Percentiles rank a stretch among this genome's conserved stretches.
Conservation (phyloP, 2,329 filamentous ascomycete genomes). For the Chaetomium olivaceum region DNA sequence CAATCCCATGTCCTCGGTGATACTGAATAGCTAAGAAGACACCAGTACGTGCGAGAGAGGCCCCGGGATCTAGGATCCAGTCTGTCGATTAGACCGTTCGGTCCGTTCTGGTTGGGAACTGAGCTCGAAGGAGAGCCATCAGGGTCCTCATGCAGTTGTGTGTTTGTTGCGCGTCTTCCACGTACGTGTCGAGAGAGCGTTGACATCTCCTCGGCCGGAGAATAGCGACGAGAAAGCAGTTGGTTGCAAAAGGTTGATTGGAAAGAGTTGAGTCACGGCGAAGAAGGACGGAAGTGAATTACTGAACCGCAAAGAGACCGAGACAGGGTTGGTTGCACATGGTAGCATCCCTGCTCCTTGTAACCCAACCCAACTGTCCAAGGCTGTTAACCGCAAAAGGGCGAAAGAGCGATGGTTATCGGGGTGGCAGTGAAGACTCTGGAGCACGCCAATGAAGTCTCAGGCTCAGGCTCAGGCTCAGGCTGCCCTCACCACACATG, state of each 20-base stretch:
- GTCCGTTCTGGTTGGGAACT: not conserved
- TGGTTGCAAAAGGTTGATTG: not conserved
- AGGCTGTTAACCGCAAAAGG: not conserved
- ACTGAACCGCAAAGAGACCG: conserved; percentile 10
- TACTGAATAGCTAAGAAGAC: not conserved
- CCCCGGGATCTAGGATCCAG: not conserved
- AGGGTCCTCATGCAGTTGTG: not conserved
- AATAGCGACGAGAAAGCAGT: not conserved
- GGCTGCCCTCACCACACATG: no score
- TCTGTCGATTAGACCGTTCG: not conserved
- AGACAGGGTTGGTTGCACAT: conserved; percentile 7
- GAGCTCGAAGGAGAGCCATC: not conserved
- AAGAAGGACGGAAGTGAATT: not conserved
- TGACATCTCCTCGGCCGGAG: not conserved
- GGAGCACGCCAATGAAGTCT: not conserved
- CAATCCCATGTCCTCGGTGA: not conserved
- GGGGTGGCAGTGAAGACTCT: not conserved
- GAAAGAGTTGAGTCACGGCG: not conserved
- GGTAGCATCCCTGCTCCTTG: not conserved
- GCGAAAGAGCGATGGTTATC: not conserved
- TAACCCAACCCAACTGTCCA: not conserved
- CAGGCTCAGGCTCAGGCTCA: not conserved
- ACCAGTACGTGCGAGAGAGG: conserved; percentile 11
- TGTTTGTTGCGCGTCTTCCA: not conserved
- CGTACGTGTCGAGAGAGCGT: not conserved